Evolutionary conservation across 2,329 filamentous ascomycete species (phyloP), one percentile per base, ranked within the genome.

Genomic region (Clarireedia homoeocarpa): DNA sequence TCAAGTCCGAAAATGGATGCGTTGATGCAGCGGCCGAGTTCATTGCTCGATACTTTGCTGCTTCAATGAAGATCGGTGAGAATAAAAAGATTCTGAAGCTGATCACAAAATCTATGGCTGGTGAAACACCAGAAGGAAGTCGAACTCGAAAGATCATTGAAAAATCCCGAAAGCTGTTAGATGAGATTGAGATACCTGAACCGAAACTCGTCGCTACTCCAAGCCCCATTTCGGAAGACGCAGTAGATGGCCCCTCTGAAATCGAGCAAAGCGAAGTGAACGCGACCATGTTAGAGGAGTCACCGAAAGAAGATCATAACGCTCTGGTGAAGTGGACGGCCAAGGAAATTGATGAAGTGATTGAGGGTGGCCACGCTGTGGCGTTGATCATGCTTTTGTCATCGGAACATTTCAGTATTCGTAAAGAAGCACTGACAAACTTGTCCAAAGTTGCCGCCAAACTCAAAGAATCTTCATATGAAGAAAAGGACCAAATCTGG

Each of bases 401-500:
- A 53, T 95, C 91, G 0, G 73, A 83, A 48, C 83, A 94, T 65
- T 75, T 77, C 38, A 86, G 88, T 68, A 86, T 96, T 61, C 82
- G 91, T 50, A 83, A 85, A 59, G 90, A 96, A 72, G 88, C 90
- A 5, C 74, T 87, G 17, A 81, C 77, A 40, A 86, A 83, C 63
- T 76, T 91, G 44, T 75, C 82, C 51, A 88, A 88, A 67, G 79
- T 85, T 70, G 79, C 81, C 1, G 72, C 73, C 34, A 83, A 81
- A 66, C 72, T 86, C 49, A 79, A 85, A 68, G 82, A 82, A 52
- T 91, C 88, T 0, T 78, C 81, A 1, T 85, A 91, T 64, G 79
- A 84, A 47, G 89, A 95, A 65, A 86, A 84, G 66, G 83, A 89
- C 39, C 86, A 91, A 59, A 74, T 91, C 5, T 91, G 88, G 75